Percentiles rank a stretch among this genome's conserved stretches.
These are phyloP conservation scores for Toxicodendron radicans DNA, from an alignment of 345 rosid species.

Conservation along the genomic window DNA sequence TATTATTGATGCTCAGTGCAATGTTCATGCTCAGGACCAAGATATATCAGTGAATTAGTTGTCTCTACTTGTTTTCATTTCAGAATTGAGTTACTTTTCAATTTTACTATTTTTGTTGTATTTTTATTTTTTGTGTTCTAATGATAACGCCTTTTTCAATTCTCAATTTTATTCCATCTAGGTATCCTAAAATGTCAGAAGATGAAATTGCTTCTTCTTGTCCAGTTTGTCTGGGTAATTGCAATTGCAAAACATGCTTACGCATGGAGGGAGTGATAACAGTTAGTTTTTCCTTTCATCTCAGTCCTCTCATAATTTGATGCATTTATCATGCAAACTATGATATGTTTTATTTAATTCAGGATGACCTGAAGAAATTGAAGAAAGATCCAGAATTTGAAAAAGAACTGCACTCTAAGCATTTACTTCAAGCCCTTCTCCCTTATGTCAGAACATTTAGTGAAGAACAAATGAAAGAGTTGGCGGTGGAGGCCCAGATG, in stretches of 20 bases:
- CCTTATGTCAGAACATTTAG: slow-evolving; percentile 34
- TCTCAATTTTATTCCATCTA: slow-evolving; percentile 7
- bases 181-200: slow-evolving; percentile 51
- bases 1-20: neutral
- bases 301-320: neutral
- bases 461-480: slow-evolving; percentile 40
- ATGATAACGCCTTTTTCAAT: neutral
- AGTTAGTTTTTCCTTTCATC: slow-evolving; percentile 31
- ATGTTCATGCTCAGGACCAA: neutral
- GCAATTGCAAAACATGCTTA: slow-evolving; percentile 74
- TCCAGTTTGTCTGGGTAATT: slow-evolving; percentile 50
- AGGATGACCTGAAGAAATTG: slow-evolving; percentile 22
- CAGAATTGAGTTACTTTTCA: neutral
- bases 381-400: neutral
- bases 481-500: slow-evolving; percentile 29
- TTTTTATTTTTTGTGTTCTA: slow-evolving; percentile 4
- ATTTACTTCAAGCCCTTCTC: slow-evolving; percentile 31
- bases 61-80: neutral
- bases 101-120: neutral
- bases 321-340: neutral
- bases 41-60: neutral
- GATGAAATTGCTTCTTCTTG: slow-evolving; percentile 45
- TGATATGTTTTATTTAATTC: slow-evolving; percentile 7
- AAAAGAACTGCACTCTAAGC: slow-evolving; percentile 26
- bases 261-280: slow-evolving; percentile 33